phyloP scores from a whole-genome alignment of 2,329 filamentous ascomycete genomes.

The Boeremia lycopersici region DNA sequence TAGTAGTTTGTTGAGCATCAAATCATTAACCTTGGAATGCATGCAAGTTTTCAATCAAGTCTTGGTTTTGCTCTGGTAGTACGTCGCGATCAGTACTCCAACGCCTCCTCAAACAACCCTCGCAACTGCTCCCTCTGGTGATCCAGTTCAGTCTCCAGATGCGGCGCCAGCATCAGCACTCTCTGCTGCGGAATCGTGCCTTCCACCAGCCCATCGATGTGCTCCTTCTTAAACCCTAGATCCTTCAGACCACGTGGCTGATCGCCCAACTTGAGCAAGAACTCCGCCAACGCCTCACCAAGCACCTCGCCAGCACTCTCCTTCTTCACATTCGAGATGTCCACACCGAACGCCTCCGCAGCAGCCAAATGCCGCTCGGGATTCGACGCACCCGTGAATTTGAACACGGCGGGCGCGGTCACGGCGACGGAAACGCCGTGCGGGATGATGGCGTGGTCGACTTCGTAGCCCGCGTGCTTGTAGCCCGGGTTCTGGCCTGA shows the following conservation, averaged over 20 bases:
- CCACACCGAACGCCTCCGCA: slow-evolving; percentile 88
- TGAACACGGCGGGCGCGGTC: slow-evolving; percentile 90
- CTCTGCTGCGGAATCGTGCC: slow-evolving; percentile 91
- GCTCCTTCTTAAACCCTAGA: slow-evolving; percentile 75
- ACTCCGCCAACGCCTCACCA: slow-evolving; percentile 79
- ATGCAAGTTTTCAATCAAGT: too few relatives aligned
- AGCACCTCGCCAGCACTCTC: slow-evolving; percentile 91
- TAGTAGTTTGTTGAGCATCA: too few relatives aligned
- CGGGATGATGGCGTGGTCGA: slow-evolving; percentile 80
- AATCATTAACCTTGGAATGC: too few relatives aligned
- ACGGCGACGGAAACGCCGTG: slow-evolving; percentile 96
- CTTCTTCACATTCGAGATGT: slow-evolving; percentile 83
- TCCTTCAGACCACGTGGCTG: slow-evolving; percentile 86
- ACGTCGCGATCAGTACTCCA: slow-evolving; percentile 40
- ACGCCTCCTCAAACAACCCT: slow-evolving; percentile 55
- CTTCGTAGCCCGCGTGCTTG: slow-evolving; percentile 83
- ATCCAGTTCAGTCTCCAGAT: slow-evolving; percentile 60
- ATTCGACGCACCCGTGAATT: slow-evolving; percentile 88
- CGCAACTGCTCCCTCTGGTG: slow-evolving; percentile 57
- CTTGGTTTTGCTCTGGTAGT: too few relatives aligned
- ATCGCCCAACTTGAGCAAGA: slow-evolving; percentile 82
- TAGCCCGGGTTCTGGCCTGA: slow-evolving; percentile 94
- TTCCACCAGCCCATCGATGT: slow-evolving; percentile 86
- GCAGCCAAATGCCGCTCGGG: slow-evolving; percentile 89
- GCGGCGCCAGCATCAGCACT: slow-evolving; percentile 90